Evolutionary conservation across 2,329 filamentous ascomycete species (phyloP).

Genomic region (Aspergillus novofumigatus): DNA sequence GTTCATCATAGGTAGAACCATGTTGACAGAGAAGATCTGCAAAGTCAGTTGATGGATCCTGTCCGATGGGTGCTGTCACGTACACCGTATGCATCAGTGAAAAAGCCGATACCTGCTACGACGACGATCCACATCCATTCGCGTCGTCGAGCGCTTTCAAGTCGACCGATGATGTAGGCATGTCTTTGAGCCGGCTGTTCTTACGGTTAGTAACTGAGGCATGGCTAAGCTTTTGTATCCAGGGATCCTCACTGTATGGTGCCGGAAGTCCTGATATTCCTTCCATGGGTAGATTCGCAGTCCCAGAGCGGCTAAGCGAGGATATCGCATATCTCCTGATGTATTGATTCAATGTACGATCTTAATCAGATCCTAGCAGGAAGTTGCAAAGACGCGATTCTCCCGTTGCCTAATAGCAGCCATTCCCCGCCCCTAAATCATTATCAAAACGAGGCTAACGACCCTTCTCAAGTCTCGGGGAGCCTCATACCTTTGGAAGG

Average conservation of each 20-base stretch:
- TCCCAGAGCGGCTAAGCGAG: not conserved
- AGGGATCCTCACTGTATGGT: slow-evolving; percentile 6
- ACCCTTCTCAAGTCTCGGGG: not conserved
- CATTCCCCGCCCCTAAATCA: not conserved
- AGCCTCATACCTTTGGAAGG: not conserved
- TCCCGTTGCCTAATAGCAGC: not conserved
- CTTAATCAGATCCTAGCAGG: too few relatives aligned
- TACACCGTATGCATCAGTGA: slow-evolving; percentile 13
- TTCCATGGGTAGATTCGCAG: slow-evolving; percentile 7
- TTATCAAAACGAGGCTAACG: not conserved
- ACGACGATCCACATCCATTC: slow-evolving; percentile 13
- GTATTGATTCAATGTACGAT: too few relatives aligned
- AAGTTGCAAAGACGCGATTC: not conserved
- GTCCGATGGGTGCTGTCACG: not conserved
- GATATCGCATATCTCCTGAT: not conserved
- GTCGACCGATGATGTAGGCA: slow-evolving; percentile 8
- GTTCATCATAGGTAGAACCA: slow-evolving; percentile 12
- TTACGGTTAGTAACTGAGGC: not conserved
- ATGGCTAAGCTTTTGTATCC: not conserved
- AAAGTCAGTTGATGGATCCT: not conserved
- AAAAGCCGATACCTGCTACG: slow-evolving; percentile 12
- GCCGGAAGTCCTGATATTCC: slow-evolving; percentile 9
- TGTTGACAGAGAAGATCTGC: slow-evolving; percentile 15
- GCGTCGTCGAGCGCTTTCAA: slow-evolving; percentile 10
- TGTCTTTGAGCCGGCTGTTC: slow-evolving; percentile 7